These are phyloP conservation scores for Arthrobotrys megalospora DNA, from an alignment of 2,329 filamentous ascomycete species.

Conservation along the genomic window DNA sequence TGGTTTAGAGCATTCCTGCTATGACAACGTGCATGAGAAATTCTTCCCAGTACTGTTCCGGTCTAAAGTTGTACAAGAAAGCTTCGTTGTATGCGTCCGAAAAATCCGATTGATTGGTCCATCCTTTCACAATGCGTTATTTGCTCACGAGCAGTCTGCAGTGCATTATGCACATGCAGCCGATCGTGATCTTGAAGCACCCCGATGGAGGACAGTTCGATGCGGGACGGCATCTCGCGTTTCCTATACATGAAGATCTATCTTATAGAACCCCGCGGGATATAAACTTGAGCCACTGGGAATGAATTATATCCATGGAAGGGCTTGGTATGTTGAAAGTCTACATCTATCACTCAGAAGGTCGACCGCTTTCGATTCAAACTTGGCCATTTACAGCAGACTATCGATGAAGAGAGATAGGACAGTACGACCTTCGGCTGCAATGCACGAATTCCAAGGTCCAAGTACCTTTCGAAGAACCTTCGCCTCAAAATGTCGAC, in stretches of 20 bases:
- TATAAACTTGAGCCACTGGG: conserved; percentile 1
- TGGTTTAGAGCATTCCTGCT: not conserved
- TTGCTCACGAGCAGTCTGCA: not conserved
- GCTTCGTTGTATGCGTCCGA: not conserved
- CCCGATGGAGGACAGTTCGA: not conserved
- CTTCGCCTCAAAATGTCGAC: not conserved
- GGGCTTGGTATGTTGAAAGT: not conserved
- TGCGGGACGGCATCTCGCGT: conserved; percentile 18
- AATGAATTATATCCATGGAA: not conserved
- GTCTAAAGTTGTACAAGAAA: not conserved
- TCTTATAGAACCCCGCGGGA: not conserved
- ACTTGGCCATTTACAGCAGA: not conserved
- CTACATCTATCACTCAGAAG: not conserved
- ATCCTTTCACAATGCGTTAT: not conserved
- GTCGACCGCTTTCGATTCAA: not conserved
- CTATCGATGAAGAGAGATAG: not conserved
- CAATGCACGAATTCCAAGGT: conserved; percentile 3
- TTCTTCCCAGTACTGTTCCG: not conserved
- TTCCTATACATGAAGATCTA: not conserved
- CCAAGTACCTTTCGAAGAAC: not conserved
- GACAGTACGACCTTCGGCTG: not conserved
- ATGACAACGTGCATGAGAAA: not conserved
- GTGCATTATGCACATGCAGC: conserved; percentile 1
- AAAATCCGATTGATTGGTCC: not conserved
- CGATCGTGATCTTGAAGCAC: not conserved